Evolutionary conservation across 352 stramenopile genomes (phyloP).

Genomic region (Pythium apleroticum): DNA sequence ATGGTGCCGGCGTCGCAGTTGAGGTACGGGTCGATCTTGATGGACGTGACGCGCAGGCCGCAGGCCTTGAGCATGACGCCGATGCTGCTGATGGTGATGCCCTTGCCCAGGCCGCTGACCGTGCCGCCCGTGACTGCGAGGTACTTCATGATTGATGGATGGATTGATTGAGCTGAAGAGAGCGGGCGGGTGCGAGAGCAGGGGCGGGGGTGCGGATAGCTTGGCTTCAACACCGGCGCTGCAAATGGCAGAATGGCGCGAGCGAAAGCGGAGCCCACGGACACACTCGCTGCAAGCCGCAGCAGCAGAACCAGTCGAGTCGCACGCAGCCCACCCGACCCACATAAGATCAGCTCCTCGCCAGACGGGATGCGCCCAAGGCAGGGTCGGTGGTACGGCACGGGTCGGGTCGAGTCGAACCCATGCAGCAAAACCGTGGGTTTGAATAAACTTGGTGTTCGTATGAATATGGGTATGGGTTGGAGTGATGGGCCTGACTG

Average conservation of each 20-base stretch:
- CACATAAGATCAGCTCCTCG: conserved; percentile 9
- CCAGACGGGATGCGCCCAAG: neutral
- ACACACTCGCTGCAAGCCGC: too few species aligned
- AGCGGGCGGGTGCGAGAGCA: conserved; percentile 5
- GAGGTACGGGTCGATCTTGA: conserved; percentile 99
- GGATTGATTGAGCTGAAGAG: neutral
- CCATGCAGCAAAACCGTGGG: neutral
- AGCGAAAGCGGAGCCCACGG: neutral
- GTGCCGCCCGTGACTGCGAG: conserved; percentile 98
- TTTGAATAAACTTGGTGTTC: neutral
- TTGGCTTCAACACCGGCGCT: conserved; percentile 23
- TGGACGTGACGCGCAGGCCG: conserved; percentile 93
- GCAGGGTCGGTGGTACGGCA: conserved; percentile 25
- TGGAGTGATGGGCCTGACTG: neutral
- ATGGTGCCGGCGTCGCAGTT: conserved; percentile 99
- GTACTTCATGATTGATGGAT: conserved; percentile 92
- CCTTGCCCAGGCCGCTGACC: conserved; percentile 98
- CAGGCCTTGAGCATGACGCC: conserved; percentile 96
- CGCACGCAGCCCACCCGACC: neutral
- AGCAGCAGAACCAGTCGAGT: neutral
- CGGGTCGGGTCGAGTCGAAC: neutral
- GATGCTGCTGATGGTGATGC: conserved; percentile 98
- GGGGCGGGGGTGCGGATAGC: conserved; percentile 9
- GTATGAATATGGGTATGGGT: neutral
- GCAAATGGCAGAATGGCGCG: conserved; percentile 26